Conservation (phyloP, 2,329 filamentous ascomycete species). For the Blastomyces emzantsi region DNA sequence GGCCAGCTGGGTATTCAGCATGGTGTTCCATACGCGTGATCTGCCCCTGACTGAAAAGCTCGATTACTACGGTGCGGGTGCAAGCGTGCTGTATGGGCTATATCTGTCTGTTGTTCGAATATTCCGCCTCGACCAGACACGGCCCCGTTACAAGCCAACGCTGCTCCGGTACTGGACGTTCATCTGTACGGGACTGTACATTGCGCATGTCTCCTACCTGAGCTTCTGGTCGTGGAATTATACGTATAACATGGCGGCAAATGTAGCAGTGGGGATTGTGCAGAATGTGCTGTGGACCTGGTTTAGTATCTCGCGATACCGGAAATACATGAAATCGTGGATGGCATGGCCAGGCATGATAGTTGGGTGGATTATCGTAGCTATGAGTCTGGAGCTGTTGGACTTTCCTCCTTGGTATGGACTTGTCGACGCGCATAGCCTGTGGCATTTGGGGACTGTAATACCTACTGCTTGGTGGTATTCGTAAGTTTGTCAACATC, state of each 20-base stretch:
- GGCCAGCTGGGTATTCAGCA: slow-evolving; percentile 76
- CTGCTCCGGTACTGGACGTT: slow-evolving; percentile 66
- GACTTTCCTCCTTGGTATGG: slow-evolving; percentile 83
- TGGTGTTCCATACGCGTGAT: slow-evolving; percentile 88
- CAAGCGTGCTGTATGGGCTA: slow-evolving; percentile 79
- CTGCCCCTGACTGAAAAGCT: slow-evolving; percentile 79
- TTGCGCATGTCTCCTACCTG: slow-evolving; percentile 70
- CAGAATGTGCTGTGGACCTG: slow-evolving; percentile 79
- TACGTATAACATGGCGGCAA: slow-evolving; percentile 95
- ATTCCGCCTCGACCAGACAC: slow-evolving; percentile 63
- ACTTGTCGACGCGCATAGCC: slow-evolving; percentile 80
- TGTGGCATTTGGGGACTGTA: slow-evolving; percentile 95
- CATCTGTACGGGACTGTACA: slow-evolving; percentile 62
- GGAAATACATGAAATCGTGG: slow-evolving; percentile 64
- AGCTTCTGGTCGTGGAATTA: slow-evolving; percentile 88
- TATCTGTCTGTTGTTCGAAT: slow-evolving; percentile 78
- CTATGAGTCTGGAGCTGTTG: slow-evolving; percentile 91
- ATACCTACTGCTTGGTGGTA: slow-evolving; percentile 85
- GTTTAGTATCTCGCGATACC: slow-evolving; percentile 69
- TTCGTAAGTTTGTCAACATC: slow-evolving; percentile 55
- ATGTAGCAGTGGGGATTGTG: slow-evolving; percentile 69
- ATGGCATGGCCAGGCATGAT: slow-evolving; percentile 82
- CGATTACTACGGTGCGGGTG: slow-evolving; percentile 92
- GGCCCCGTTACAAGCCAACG: slow-evolving; percentile 40
- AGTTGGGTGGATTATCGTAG: slow-evolving; percentile 82